Evolutionary conservation across 768 basidiomycete species (phyloP).

Genomic region (Terana coerulea): DNA sequence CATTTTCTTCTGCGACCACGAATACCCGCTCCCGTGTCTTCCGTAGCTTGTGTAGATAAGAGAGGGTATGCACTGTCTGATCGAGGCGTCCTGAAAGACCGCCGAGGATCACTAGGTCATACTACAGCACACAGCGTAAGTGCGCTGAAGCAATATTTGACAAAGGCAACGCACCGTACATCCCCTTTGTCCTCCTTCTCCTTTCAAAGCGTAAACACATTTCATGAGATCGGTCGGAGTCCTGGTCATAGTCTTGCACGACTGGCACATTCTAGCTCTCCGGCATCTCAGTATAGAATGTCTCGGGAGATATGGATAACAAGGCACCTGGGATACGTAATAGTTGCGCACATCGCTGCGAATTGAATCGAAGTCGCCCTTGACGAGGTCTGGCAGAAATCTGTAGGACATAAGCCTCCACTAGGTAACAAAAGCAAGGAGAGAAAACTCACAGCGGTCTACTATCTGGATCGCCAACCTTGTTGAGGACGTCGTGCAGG

Average conservation of each 20-base stretch:
- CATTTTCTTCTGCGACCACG: conserved; percentile 84
- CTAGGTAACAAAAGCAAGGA: no score
- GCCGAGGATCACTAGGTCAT: conserved; percentile 76
- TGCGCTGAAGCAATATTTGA: neutral
- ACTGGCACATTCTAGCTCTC: conserved; percentile 59
- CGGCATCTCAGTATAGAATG: neutral
- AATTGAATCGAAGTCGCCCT: conserved; percentile 92
- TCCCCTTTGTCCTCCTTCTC: conserved; percentile 52
- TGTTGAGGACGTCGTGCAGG: conserved; percentile 50
- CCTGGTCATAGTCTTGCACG: conserved; percentile 63
- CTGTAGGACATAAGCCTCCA: conserved; percentile 35
- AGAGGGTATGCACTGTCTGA: conserved; percentile 89
- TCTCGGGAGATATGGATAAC: neutral
- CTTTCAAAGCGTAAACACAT: conserved; percentile 66
- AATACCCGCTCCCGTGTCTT: conserved; percentile 55
- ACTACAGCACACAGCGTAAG: conserved; percentile 32
- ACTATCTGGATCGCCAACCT: no score
- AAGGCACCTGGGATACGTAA: conserved; percentile 56
- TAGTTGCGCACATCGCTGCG: conserved; percentile 67
- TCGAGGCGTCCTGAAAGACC: conserved; percentile 90
- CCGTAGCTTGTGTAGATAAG: conserved; percentile 78
- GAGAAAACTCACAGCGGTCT: no score
- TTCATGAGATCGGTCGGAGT: conserved; percentile 94
- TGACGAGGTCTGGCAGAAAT: conserved; percentile 81
- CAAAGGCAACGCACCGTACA: conserved; percentile 45